Conservation (phyloP, 306 rosid species). For the Cucurbita pepo region DNA sequence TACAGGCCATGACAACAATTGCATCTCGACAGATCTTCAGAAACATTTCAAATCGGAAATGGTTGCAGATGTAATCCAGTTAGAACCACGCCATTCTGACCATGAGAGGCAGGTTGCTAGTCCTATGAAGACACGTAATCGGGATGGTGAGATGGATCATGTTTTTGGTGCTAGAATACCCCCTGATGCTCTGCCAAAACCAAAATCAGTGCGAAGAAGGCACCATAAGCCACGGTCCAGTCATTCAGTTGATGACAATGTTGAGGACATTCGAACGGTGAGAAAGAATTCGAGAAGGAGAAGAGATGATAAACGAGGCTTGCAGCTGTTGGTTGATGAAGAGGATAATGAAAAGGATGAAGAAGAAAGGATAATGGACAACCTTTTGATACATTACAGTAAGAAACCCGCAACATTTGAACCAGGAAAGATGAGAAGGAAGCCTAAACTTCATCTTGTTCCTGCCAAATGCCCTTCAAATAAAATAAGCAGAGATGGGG, state of each 20-base stretch:
- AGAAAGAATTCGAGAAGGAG: conserved; percentile 48
- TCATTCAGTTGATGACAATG: conserved; percentile 18
- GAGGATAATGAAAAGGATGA: conserved; percentile 42
- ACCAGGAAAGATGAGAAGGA: conserved; percentile 46
- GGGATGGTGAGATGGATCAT: conserved; percentile 30
- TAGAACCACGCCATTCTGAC: conserved; percentile 30
- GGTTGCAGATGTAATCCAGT: conserved; percentile 22
- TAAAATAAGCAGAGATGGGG: conserved; percentile 20
- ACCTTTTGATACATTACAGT: conserved; percentile 71
- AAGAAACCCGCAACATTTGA: conserved; percentile 40
- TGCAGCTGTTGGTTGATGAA: conserved; percentile 66
- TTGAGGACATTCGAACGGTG: conserved; percentile 28
- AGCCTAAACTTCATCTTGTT: conserved; percentile 47
- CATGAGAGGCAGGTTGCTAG: conserved; percentile 25
- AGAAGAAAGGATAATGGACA: conserved; percentile 80
- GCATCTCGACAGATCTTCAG: conserved; percentile 20
- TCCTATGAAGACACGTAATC: conserved; percentile 23
- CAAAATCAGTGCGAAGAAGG: conserved; percentile 49
- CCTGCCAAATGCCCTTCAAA: conserved; percentile 20
- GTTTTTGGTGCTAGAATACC: conserved; percentile 18
- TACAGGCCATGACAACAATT: conserved; percentile 9
- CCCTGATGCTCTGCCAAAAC: conserved; percentile 30
- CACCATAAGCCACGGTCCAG: conserved; percentile 48
- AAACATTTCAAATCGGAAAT: conserved; percentile 25
- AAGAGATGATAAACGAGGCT: conserved; percentile 57